These are phyloP conservation scores for Oemleria cerasiformis DNA, from an alignment of 306 rosid genomes.

Conservation along the genomic window DNA sequence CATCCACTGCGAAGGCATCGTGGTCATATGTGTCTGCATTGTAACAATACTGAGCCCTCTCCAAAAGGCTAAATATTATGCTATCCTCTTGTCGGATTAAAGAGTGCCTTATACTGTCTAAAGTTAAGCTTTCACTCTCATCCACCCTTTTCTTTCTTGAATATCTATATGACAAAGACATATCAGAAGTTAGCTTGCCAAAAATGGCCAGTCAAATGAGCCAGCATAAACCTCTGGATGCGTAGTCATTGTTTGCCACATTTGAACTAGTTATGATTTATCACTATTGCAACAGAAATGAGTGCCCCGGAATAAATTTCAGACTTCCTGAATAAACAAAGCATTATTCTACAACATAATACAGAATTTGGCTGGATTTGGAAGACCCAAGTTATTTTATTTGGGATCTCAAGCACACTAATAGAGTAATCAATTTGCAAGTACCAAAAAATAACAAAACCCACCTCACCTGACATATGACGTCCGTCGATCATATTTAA, in stretches of 20 bases:
- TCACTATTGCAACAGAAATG: background rate
- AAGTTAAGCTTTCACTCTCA: constrained; percentile 48
- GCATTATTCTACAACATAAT: background rate
- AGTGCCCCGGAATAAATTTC: background rate
- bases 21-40: constrained; percentile 51
- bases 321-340: background rate
- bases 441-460: background rate
- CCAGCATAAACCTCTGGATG: background rate
- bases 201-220: background rate
- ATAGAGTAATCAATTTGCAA: background rate
- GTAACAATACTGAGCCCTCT: constrained; percentile 55
- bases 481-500: background rate
- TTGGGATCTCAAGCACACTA: background rate
- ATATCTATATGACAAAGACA: constrained; percentile 28
- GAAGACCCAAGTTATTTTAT: background rate
- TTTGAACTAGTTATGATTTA: background rate
- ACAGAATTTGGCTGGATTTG: background rate
- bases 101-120: constrained; percentile 47
- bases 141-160: constrained; percentile 49
- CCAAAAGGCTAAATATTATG: constrained; percentile 60
- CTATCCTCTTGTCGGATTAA: constrained; percentile 65
- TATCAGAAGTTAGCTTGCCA: constrained; percentile 8
- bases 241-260: background rate
- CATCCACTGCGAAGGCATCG: constrained; percentile 45
- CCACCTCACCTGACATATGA: background rate